Evolutionary conservation across 495 filamentous ascomycete genomes (phyloP).

Genomic region (Penicilliopsis zonata): DNA sequence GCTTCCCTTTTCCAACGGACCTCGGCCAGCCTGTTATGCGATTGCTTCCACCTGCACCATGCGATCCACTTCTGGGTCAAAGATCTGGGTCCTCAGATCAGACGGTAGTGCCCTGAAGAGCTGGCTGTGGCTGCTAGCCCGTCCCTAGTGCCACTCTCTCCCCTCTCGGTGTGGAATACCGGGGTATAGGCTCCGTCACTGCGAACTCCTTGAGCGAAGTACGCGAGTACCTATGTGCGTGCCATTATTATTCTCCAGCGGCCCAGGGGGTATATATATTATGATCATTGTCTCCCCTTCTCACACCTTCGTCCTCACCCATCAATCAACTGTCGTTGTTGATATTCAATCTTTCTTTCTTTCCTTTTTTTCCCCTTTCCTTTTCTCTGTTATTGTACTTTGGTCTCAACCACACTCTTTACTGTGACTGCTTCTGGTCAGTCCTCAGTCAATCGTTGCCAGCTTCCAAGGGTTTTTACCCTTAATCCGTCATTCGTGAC

Average conservation of each 20-base stretch:
- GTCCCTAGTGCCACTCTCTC: too few relatives aligned
- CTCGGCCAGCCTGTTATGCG: not conserved
- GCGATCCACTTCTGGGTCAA: slow-evolving; percentile 1
- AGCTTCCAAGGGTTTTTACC: too few relatives aligned
- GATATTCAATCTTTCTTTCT: slow-evolving; percentile 12
- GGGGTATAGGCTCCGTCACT: slow-evolving; percentile 9
- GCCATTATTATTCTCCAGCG: not conserved
- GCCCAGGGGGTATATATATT: slow-evolving; percentile 33
- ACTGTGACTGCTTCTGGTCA: slow-evolving; percentile 10
- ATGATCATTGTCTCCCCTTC: slow-evolving; percentile 13
- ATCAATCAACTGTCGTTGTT: not conserved
- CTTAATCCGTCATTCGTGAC: too few relatives aligned
- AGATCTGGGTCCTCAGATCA: slow-evolving; percentile 2
- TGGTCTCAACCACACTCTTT: slow-evolving; percentile 1
- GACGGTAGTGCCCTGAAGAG: too few relatives aligned
- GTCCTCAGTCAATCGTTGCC: slow-evolving; percentile 19
- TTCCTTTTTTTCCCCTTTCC: slow-evolving; percentile 11
- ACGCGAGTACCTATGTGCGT: not conserved
- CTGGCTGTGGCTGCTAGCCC: not conserved
- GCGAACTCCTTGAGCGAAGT: slow-evolving; percentile 3
- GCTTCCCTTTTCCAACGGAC: not conserved
- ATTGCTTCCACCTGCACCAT: not conserved
- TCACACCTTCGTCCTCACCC: not conserved
- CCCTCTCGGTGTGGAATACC: slow-evolving; percentile 3
- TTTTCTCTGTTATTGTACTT: slow-evolving; percentile 7